Evolutionary conservation across 352 stramenopile genomes (phyloP), one percentile per base, ranked within the genome.

Genomic region (Peronosclerospora sorghi): DNA sequence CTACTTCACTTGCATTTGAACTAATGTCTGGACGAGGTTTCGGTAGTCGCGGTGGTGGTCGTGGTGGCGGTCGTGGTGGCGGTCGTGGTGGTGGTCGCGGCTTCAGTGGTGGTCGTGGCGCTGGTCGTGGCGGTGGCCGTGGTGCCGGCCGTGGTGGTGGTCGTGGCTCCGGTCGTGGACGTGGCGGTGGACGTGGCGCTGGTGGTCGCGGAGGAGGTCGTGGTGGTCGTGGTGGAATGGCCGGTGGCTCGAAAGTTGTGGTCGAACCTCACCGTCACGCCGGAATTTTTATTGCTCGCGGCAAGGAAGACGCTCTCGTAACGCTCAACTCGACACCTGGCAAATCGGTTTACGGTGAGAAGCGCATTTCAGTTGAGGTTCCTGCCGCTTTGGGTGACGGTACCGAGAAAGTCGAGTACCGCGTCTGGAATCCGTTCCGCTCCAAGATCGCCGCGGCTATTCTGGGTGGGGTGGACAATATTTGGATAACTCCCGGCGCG

Each of bases 401-500:
- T 43, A 85, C 85, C 0, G 86, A 94, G 54, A 99, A 99, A 83
- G 86, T 98, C 24, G 96, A 99, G 73, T 99, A 99, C 76, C 91
- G 96, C 51, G 95, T 99, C 48, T 99, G 96, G 96, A 99, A 99
- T 79, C 96, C 96, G 48, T 99, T 99, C 86, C 86, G 96, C 54
- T 98, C 94, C 40, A 99, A 99, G 86, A 81, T 99, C 30, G 96
- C 95, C 23, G 96, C 96, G 23, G 95, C 95, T 23, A 97, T 99
- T 58, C 75, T 99, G n/a, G 96, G 95, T 54, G 96, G 96, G 75
- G 86, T 98, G 13, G 87, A 97, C 70, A 97, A 98, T 70, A 98
- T 99, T 52, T 98, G 78, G 85, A 99, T 99, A 59, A 75, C 75
- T 37, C 96, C 96, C 32, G 95, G 95, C 35, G 83, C 82, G 55